Conservation (phyloP, 2,329 filamentous ascomycete species). For the Fusarium sp. region DNA sequence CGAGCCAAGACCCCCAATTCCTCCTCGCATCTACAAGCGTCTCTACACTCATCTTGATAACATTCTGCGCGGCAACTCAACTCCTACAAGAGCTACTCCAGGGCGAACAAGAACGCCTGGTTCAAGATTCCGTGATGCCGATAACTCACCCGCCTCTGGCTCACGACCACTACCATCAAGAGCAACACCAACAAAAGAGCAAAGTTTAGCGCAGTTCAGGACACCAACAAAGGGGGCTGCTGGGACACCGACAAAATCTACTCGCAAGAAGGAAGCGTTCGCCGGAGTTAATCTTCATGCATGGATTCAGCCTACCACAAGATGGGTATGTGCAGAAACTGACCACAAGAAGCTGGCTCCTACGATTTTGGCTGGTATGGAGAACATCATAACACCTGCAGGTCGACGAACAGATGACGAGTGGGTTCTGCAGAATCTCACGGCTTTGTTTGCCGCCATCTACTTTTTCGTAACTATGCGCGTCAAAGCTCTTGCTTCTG, state of each 20-base stretch:
- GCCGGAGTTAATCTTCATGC: slow-evolving; percentile 57
- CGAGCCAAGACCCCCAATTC: slow-evolving; percentile 78
- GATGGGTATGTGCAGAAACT: slow-evolving; percentile 69
- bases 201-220: slow-evolving; percentile 55
- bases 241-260: slow-evolving; percentile 56
- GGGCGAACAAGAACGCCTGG: slow-evolving; percentile 47
- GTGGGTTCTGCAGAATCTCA: slow-evolving; percentile 59
- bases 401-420: slow-evolving; percentile 58
- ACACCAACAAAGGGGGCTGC: slow-evolving; percentile 44
- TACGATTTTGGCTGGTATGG: slow-evolving; percentile 79
- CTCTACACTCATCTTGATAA: slow-evolving; percentile 83
- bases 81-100: slow-evolving; percentile 43
- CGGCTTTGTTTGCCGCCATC: slow-evolving; percentile 67
- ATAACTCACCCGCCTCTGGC: slow-evolving; percentile 40
- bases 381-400: slow-evolving; percentile 59
- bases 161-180: slow-evolving; percentile 51
- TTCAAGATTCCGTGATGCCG: slow-evolving; percentile 43
- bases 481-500: slow-evolving; percentile 53
- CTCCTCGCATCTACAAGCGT: slow-evolving; percentile 83
- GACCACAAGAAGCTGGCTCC: slow-evolving; percentile 70
- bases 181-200: slow-evolving; percentile 58
- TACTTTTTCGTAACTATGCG: slow-evolving; percentile 68
- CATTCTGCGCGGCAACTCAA: slow-evolving; percentile 62
- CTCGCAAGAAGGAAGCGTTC: slow-evolving; percentile 41
- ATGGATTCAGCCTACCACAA: slow-evolving; percentile 77